Conservation (phyloP, 257 asterid species). For the Solanum appendiculatum region DNA sequence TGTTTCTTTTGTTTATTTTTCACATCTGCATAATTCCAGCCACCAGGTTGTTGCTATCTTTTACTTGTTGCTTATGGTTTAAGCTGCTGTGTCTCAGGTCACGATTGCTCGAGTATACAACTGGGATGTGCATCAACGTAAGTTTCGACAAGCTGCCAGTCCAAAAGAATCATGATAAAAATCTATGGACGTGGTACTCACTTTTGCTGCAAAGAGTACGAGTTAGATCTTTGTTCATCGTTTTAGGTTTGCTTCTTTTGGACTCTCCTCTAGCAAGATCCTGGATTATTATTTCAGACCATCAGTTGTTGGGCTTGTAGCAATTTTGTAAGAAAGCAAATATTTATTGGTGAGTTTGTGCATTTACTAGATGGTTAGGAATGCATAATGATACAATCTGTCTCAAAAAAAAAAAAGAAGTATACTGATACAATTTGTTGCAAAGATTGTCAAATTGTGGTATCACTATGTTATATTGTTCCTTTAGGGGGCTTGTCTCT, state of each 20-base stretch:
- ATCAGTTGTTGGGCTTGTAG: neutral
- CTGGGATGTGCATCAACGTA: constrained; percentile 91
- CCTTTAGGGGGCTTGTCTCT: neutral
- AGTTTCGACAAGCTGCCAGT: constrained; percentile 43
- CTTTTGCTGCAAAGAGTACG: constrained; percentile 3
- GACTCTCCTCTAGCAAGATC: neutral
- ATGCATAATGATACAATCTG: neutral
- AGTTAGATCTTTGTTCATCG: neutral
- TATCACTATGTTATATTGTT: neutral
- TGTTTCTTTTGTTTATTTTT: neutral
- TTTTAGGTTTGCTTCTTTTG: neutral
- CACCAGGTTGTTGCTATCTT: neutral
- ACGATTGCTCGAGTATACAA: constrained; percentile 85
- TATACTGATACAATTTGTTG: neutral
- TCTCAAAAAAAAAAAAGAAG: neutral
- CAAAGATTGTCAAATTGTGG: neutral
- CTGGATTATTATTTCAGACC: neutral
- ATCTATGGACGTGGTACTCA: neutral
- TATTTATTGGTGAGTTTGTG: neutral
- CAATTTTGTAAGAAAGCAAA: neutral
- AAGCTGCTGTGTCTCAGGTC: constrained; percentile 40
- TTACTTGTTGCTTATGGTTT: neutral
- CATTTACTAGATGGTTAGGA: neutral
- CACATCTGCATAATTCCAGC: neutral
- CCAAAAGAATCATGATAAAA: constrained; percentile 27